Conservation (phyloP, 257 asterid species). For the Mentha longifolia region DNA sequence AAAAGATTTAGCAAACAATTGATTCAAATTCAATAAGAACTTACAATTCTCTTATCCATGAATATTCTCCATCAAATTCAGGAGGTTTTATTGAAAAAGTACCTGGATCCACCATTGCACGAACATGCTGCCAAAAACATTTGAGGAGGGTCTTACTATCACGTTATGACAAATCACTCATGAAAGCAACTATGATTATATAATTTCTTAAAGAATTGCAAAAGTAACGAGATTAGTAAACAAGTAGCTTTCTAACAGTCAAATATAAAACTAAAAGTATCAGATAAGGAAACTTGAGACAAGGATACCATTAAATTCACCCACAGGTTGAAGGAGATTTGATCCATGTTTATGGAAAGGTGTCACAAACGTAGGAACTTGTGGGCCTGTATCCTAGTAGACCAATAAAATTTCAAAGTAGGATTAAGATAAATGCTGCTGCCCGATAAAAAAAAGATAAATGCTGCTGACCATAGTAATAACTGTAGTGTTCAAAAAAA, state of each 20-base stretch:
- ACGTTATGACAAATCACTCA: conserved; percentile 54
- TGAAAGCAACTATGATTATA: conserved; percentile 68
- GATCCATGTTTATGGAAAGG: conserved; percentile 73
- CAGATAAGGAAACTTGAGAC: conserved; percentile 23
- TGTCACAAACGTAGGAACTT: conserved; percentile 68
- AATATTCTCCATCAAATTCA: conserved; percentile 21
- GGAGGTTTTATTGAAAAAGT: conserved; percentile 15
- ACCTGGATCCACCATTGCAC: conserved; percentile 80
- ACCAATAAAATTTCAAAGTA: conserved; percentile 27
- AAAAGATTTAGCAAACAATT: conserved; percentile 30
- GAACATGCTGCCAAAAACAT: conserved; percentile 67
- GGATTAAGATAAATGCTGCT: background rate
- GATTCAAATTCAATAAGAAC: conserved; percentile 8
- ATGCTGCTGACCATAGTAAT: too few species aligned
- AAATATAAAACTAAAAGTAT: conserved; percentile 12
- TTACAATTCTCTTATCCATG: conserved; percentile 8
- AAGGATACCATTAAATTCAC: conserved; percentile 78
- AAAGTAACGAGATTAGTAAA: conserved; percentile 23
- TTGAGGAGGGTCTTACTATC: conserved; percentile 54
- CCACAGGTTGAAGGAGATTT: conserved; percentile 92
- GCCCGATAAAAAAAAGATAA: too few species aligned
- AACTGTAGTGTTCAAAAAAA: too few species aligned
- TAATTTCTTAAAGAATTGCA: conserved; percentile 67
- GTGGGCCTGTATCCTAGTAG: conserved; percentile 83
- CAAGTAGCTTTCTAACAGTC: conserved; percentile 31